Percentiles rank a stretch among this genome's conserved stretches.
Evolutionary conservation across 257 asterid genomes (phyloP).

Genomic region (Jasminum sambac): DNA sequence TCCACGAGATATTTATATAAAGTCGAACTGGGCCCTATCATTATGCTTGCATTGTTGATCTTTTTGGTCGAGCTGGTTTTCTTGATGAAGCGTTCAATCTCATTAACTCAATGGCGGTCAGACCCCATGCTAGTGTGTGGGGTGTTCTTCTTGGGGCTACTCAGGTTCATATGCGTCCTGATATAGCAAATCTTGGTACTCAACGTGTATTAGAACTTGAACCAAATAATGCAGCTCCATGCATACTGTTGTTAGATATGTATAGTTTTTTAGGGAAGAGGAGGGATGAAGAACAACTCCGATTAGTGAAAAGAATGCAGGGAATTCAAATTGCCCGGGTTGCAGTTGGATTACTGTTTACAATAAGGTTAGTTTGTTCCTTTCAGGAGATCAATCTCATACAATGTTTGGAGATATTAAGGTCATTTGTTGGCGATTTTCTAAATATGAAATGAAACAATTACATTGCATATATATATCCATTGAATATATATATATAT

Average conservation of each 20-base stretch:
- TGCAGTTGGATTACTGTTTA: conserved; percentile 77
- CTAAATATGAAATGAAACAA: conserved; percentile 41
- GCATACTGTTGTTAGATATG: conserved; percentile 61
- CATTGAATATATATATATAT: conserved; percentile 29
- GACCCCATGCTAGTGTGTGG: conserved; percentile 80
- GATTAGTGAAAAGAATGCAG: conserved; percentile 52
- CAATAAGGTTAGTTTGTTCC: conserved; percentile 48
- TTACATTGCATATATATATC: conserved; percentile 23
- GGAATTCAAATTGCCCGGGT: conserved; percentile 67
- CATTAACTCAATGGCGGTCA: conserved; percentile 64
- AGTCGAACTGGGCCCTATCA: conserved; percentile 74
- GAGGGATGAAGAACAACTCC: conserved; percentile 58
- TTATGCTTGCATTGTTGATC: conserved; percentile 81
- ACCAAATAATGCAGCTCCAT: conserved; percentile 69
- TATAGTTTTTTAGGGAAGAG: conserved; percentile 44
- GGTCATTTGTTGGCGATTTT: conserved; percentile 31
- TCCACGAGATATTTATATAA: conserved; percentile 48
- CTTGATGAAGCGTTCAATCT: conserved; percentile 63
- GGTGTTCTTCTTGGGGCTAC: conserved; percentile 87
- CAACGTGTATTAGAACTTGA: conserved; percentile 49
- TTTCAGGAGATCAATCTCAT: conserved; percentile 58
- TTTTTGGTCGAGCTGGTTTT: conserved; percentile 77
- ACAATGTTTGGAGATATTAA: conserved; percentile 46
- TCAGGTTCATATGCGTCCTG: conserved; percentile 50
- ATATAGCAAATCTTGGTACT: conserved; percentile 72